A percentile compares a stretch with the other conserved stretches of the same genome.
Conservation (phyloP, 164 flowering plant genomes). For the Buxus sempervirens region DNA sequence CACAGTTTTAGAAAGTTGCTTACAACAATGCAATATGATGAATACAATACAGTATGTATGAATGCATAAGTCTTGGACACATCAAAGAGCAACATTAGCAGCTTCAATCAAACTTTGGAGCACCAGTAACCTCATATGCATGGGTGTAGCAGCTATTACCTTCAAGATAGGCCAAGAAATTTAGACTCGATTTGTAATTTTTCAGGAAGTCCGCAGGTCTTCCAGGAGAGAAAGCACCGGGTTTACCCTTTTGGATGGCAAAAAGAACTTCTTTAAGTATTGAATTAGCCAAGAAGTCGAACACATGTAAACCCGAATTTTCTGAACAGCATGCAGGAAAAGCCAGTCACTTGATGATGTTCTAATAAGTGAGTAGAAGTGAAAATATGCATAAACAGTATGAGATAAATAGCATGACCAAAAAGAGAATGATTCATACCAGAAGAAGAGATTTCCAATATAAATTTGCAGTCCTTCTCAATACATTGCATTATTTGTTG, state of each 20-base stretch:
- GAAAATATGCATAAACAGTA: neutral
- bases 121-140: neutral
- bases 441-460: slow-evolving; percentile 73
- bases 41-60: too few species aligned
- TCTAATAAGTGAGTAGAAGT: neutral
- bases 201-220: slow-evolving; percentile 80
- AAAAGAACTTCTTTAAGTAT: slow-evolving; percentile 87
- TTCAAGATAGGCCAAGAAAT: slow-evolving; percentile 79
- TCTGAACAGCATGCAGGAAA: slow-evolving; percentile 47
- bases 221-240: slow-evolving; percentile 96
- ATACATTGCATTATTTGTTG: slow-evolving; percentile 54
- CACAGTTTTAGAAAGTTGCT: slow-evolving; percentile 1
- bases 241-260: slow-evolving; percentile 86
- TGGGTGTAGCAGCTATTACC: slow-evolving; percentile 36
- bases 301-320: slow-evolving; percentile 93
- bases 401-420: neutral
- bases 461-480: slow-evolving; percentile 72
- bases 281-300: slow-evolving; percentile 93
- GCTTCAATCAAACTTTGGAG: neutral
- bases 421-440: slow-evolving; percentile 34
- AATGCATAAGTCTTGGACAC: neutral
- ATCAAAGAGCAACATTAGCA: neutral
- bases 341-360: slow-evolving; percentile 2
- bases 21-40: slow-evolving; percentile 1
- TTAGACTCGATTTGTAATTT: slow-evolving; percentile 85